phyloP scores from a whole-genome alignment of 345 rosid species.

The Xanthoceras sorbifolium region DNA sequence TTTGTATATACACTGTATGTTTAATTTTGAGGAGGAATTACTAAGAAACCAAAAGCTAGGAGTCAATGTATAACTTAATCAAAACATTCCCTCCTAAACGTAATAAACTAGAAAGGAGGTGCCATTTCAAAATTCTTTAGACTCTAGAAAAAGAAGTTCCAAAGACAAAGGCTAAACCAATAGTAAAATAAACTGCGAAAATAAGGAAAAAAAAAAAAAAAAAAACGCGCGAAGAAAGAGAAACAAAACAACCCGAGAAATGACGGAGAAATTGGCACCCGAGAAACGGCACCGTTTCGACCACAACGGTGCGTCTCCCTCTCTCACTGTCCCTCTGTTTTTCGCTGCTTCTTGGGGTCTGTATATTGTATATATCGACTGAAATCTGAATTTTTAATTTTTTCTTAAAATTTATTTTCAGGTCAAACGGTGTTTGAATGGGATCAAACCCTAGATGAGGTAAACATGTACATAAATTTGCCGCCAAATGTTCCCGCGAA shows the following conservation, averaged over 20 bases:
- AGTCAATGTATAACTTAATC: background rate
- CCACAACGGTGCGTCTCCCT: slow-evolving; percentile 41
- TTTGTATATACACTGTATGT: too few relatives aligned
- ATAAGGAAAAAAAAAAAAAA: background rate
- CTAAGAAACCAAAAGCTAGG: background rate
- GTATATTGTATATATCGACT: background rate
- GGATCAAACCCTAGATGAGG: slow-evolving; percentile 95
- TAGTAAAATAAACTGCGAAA: slow-evolving; percentile 10
- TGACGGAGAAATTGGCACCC: slow-evolving; percentile 70
- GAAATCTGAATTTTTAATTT: background rate
- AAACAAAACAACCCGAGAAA: slow-evolving; percentile 23
- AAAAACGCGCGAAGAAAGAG: background rate
- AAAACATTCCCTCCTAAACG: background rate
- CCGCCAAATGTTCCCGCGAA: slow-evolving; percentile 74
- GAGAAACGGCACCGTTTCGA: slow-evolving; percentile 60
- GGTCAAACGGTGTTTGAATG: slow-evolving; percentile 86
- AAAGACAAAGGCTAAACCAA: background rate
- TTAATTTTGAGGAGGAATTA: background rate
- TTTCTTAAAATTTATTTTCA: slow-evolving; percentile 13
- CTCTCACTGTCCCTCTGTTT: background rate
- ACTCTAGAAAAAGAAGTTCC: slow-evolving; percentile 17
- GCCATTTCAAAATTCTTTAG: background rate
- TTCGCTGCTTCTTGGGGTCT: background rate
- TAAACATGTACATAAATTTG: slow-evolving; percentile 67
- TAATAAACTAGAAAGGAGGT: background rate